Base-by-base conservation (phyloP, 1,139 yeast species). In the Taphrina betulina region DNA sequence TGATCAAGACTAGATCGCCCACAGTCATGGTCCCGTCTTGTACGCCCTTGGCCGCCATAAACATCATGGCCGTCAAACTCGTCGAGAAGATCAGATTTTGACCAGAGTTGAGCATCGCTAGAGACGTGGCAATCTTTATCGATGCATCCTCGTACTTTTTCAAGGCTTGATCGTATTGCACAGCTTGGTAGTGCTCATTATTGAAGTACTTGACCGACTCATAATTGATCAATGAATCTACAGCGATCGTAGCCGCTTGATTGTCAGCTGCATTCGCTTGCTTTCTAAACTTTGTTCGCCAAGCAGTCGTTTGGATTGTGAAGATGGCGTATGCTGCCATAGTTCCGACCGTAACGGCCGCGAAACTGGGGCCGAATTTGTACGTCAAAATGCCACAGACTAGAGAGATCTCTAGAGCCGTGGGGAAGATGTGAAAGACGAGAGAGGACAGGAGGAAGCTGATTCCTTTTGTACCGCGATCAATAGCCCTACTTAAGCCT, bases 31-130 rank as follows among this genome's bases (percentile, higher is more conserved):
- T 71, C 0, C 96, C 96, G 2, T 78, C 71, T 10, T 89, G 82
- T 12, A 92, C 95, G 28, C 97, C 97, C 59, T 82, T 81, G 65
- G 96, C 89, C n/a, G 96, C 97, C 95, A 92, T 83, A 69, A 86
- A 92, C 98, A 92, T 94, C 95, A 94, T 92, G 1, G 84, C 89
- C 0, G 98, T 92, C 63, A 94, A 74, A 1, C 98, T 97, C 36
- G 86, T 71, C 0, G 97, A 86, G 71, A 94, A 92, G 28, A 92
- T 92, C 56, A 89, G 68, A 68, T 87, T 90, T 70, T 92, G 99
- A 3, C 98, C 98, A 0, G 95, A 78, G 65, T 92, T 92, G 62
- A 92, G 75, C 66, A 79, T 89, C 3, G 97, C 95, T 62, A 92
- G 75, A 0, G 97, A 90, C 1, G 96, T 89, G 2, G 96, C 96